These are phyloP conservation scores for Phialocephala subalpina DNA, from an alignment of 2,329 filamentous ascomycete genomes.

Conservation along the genomic window DNA sequence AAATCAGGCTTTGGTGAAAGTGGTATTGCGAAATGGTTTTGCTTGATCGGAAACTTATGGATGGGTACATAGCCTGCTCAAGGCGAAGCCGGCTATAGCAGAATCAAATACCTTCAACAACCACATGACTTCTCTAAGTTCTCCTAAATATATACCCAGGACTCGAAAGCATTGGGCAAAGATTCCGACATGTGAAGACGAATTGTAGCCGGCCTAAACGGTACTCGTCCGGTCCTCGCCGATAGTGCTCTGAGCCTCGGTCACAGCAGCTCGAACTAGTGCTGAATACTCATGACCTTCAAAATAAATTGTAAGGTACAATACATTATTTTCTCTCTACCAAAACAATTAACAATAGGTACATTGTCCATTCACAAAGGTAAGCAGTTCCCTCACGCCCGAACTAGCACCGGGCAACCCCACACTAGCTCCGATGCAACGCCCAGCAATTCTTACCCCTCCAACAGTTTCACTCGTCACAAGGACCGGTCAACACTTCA, in stretches of 20 bases:
- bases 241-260: slow-evolving; percentile 22
- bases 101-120: slow-evolving; percentile 21
- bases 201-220: slow-evolving; percentile 5
- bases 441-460: slow-evolving; percentile 23
- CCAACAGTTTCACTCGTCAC: slow-evolving; percentile 30
- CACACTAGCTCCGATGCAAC: slow-evolving; percentile 10
- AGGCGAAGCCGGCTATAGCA: slow-evolving; percentile 20
- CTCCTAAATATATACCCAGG: slow-evolving; percentile 15
- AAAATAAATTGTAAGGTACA: slow-evolving; percentile 16
- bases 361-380: slow-evolving; percentile 15
- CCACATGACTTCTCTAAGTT: slow-evolving; percentile 22
- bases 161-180: neutral
- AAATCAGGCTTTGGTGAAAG: slow-evolving; percentile 24
- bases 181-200: slow-evolving; percentile 37
- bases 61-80: slow-evolving; percentile 9
- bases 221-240: slow-evolving; percentile 20
- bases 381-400: slow-evolving; percentile 15
- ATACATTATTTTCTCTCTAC: neutral
- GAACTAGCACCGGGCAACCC: slow-evolving; percentile 10
- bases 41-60: slow-evolving; percentile 19
- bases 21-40: slow-evolving; percentile 12
- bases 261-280: slow-evolving; percentile 13
- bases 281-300: slow-evolving; percentile 12
- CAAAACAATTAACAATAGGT: slow-evolving; percentile 9
- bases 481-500: slow-evolving; percentile 16